Base-by-base conservation (phyloP, 192 early-diverging fungal genomes). In the Glomus cerebriforme region DNA sequence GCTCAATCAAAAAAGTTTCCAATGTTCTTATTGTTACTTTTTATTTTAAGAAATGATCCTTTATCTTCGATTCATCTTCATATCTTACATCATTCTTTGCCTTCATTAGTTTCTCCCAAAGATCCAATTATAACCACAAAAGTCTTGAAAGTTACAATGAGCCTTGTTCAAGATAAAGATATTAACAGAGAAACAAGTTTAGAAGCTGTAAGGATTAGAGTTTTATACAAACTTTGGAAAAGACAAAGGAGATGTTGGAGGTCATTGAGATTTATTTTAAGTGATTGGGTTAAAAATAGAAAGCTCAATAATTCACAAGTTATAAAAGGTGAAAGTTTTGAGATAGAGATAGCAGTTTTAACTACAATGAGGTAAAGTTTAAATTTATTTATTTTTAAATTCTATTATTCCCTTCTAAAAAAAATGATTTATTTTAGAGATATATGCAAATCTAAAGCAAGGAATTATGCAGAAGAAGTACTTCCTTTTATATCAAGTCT, bases 231-330 rank as follows among this genome's bases (percentile, higher is more conserved):
- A 22, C 80, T 88, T 24, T 86, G 85, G 84, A 76, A 82, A 27
- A 69, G 78, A 31, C 87, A 88, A 45, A 88, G 85, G n/a, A 83
- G 87, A 49, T 81, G 84, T 8, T 90, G 89, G 89, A 85, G 83
- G 63, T 85, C 84, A 13, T 75, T 90, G 4, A 83, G 84, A n/a
- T 81, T 83, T 47, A 80, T 87, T 3, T 80, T 90, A 13, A 69
- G 82, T 5, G 85, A 86, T 15, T 90, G 89, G 89, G 82, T 86
- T 15, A 73, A 86, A 47, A 83, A 77, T 10, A 80, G 88, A 8
- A 86, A 84, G 60, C 31, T 67, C 10, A 26, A 65, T 26, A 7
- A 24, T 8, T 66, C 78, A 17, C 45, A 75, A 58, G 37, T 79
- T 45, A 6, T 79, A 26, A 79, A 81, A 24, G 65, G 81, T 22